phyloP scores from a whole-genome alignment of 257 asterid genomes.

The Gardenia jasminoides region DNA sequence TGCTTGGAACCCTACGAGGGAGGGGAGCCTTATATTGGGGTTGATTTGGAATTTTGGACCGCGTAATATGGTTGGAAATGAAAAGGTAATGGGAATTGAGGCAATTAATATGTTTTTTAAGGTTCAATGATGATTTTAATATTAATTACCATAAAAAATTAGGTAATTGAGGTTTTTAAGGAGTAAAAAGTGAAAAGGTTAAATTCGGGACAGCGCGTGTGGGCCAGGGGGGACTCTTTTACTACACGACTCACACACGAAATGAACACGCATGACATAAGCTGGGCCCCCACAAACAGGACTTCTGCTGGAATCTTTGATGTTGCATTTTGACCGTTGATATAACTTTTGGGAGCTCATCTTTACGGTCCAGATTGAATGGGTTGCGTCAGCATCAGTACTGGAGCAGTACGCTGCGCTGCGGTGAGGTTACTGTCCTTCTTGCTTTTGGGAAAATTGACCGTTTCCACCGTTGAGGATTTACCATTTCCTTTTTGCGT shows the following conservation, averaged over 20 bases:
- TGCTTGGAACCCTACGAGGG: slow-evolving; percentile 53
- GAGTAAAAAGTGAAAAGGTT: slow-evolving; percentile 1
- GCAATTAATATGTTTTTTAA: neutral
- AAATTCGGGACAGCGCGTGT: slow-evolving; percentile 16
- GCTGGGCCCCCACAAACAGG: slow-evolving; percentile 5
- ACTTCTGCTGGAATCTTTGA: neutral
- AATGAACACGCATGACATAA: slow-evolving; percentile 37
- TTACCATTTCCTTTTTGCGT: no score
- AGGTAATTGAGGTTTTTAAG: neutral
- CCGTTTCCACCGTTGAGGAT: neutral
- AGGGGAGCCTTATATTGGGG: slow-evolving; percentile 54
- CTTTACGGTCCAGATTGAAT: neutral
- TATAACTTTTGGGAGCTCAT: neutral
- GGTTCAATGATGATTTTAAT: neutral
- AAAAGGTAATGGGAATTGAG: neutral
- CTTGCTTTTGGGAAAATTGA: neutral
- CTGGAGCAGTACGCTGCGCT: no score
- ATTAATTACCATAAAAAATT: slow-evolving; percentile 14
- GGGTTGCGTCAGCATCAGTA: neutral
- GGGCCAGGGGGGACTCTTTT: slow-evolving; percentile 13
- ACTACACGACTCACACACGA: slow-evolving; percentile 47
- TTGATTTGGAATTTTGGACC: slow-evolving; percentile 45
- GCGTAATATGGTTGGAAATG: slow-evolving; percentile 40
- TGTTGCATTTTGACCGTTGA: slow-evolving; percentile 2
- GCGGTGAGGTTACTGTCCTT: neutral